Conservation (phyloP, 2,329 filamentous ascomycete genomes). For the Amphichorda felina region DNA sequence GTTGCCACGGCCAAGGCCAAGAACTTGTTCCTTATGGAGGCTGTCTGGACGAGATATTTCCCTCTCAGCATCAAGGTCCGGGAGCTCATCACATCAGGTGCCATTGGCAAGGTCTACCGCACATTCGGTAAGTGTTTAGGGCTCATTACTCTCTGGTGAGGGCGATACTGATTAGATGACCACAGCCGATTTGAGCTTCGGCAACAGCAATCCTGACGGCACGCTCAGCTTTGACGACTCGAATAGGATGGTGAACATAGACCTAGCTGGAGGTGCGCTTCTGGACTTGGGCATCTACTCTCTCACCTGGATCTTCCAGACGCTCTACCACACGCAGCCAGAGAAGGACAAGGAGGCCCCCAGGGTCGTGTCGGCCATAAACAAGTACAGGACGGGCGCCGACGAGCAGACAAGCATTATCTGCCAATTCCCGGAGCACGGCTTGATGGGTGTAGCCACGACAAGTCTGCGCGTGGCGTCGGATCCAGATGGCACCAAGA, state of each 20-base stretch:
- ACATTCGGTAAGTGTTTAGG: constrained; percentile 30
- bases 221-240: constrained; percentile 44
- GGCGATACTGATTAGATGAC: background rate
- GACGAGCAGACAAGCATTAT: constrained; percentile 74
- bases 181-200: constrained; percentile 48
- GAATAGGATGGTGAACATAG: constrained; percentile 70
- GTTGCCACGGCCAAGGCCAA: constrained; percentile 61
- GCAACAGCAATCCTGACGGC: constrained; percentile 43
- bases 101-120: constrained; percentile 49
- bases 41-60: constrained; percentile 85
- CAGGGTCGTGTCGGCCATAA: constrained; percentile 54
- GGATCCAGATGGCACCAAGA: constrained; percentile 48
- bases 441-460: constrained; percentile 61
- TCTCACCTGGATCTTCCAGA: constrained; percentile 84
- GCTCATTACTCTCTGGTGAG: too few species aligned
- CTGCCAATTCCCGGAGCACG: constrained; percentile 58
- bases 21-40: constrained; percentile 70
- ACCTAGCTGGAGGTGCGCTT: constrained; percentile 71
- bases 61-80: constrained; percentile 67
- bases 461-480: constrained; percentile 51
- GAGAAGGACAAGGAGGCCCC: constrained; percentile 56
- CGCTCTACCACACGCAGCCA: constrained; percentile 69
- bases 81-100: constrained; percentile 45
- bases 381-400: constrained; percentile 59
- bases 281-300: constrained; percentile 84